These are phyloP conservation scores for Spirogloea muscicola DNA, from an alignment of 139 green algal species.

Conservation along the genomic window DNA sequence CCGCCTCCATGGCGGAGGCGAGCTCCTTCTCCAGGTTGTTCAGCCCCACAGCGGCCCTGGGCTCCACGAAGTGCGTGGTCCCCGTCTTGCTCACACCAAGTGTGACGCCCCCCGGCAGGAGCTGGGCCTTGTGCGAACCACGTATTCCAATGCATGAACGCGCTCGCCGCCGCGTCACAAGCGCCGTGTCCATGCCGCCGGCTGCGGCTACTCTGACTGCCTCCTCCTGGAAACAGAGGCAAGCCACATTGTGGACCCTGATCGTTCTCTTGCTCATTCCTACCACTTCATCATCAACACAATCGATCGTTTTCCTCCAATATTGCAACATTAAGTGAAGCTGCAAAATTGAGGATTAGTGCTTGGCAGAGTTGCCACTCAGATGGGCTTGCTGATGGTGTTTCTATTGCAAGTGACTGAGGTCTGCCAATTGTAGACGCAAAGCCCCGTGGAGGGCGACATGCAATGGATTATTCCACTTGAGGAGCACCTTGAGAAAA, in stretches of 20 bases:
- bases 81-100: conserved; percentile 41
- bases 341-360: not conserved
- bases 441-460: not conserved
- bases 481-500: too few relatives aligned
- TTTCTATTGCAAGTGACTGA: not conserved
- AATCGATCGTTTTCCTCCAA: too few relatives aligned
- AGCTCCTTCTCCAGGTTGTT: conserved; percentile 44
- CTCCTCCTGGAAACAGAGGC: not conserved
- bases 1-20: conserved; percentile 12
- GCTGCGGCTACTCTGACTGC: not conserved
- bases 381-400: not conserved
- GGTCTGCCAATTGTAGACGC: too few relatives aligned
- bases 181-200: conserved; percentile 2
- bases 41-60: conserved; percentile 16
- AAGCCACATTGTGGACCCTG: not conserved
- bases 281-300: not conserved
- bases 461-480: not conserved
- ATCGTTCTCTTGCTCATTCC: not conserved
- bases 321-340: too few relatives aligned
- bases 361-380: not conserved
- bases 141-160: conserved; percentile 23
- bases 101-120: conserved; percentile 23
- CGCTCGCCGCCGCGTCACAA: conserved; percentile 14
- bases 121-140: conserved; percentile 13
- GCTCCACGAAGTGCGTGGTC: conserved; percentile 34